Evolutionary conservation across 1,139 yeast species (phyloP), one percentile per base, ranked within the genome.

Genomic region (Saccharomycopsis hybrid): DNA sequence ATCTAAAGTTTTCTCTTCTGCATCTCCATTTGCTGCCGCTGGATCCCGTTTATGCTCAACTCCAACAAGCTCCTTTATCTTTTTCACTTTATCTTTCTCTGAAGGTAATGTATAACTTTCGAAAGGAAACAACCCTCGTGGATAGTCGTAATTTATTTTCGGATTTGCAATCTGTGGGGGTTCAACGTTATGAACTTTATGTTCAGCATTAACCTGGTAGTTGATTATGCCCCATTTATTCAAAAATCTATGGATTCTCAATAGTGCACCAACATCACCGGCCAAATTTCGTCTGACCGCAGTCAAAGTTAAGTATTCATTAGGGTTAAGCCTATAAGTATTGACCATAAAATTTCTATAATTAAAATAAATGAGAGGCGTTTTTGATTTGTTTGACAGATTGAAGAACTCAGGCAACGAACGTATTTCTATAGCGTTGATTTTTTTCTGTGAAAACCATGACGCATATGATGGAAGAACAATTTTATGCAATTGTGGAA

Each of bases 171-270:
- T 78, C 57, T 72, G 78, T 8, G 89, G 90, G 47, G 86, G 86
- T 57, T 82, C 88, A 35, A 82, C 72, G 51, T 78, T 76, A 43
- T 79, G 78, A 7, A 90, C 88, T 58, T 80, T 75, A 54, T 78
- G 69, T 55, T 77, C 82, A 1, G 90, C 85, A 57, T 77, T 74
- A 1, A 83, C 96, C 66, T 92, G 98, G 63, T 94, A 94, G 65
- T 94, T 94, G 51, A 94, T 88, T 53, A 94, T 72, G 0, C 99
- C 99, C 99, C 99, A 94, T 65, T 85, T 87, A 62, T 81, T 90
- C 56, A 94, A 72, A 62, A 94, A 92, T 56, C 87, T 78, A 64
- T 89, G 97, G 8, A 92, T 80, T 57, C 99, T 77, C 78, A 92
- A 80, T 54, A 94, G 76, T 1, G 96, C 84, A 24, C 97, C 95